phyloP scores from a whole-genome alignment of 257 asterid genomes.

The Capsicum chinense region DNA sequence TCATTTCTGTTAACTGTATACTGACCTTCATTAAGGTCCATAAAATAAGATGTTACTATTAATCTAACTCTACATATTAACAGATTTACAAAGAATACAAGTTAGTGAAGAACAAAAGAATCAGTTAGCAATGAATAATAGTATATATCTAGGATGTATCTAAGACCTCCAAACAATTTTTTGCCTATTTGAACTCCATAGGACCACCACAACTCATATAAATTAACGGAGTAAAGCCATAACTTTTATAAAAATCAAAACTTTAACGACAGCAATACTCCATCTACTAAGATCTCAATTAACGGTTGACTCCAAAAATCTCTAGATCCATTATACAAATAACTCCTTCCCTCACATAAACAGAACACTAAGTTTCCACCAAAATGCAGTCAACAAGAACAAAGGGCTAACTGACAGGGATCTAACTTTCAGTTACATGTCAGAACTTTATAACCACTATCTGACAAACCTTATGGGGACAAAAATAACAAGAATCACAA shows the following conservation, averaged over 20 bases:
- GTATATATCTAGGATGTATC: neutral
- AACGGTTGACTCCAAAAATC: slow-evolving; percentile 24
- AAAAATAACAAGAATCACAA: neutral
- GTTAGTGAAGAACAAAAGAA: slow-evolving; percentile 29
- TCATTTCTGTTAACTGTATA: slow-evolving; percentile 28
- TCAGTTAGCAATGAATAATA: slow-evolving; percentile 22
- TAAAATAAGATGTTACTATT: neutral
- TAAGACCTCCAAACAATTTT: neutral
- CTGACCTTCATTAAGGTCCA: slow-evolving; percentile 31
- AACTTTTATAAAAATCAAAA: neutral
- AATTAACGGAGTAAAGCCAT: slow-evolving; percentile 28
- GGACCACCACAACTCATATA: neutral
- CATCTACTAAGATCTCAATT: slow-evolving; percentile 23
- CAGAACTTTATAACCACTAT: neutral
- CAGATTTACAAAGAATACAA: slow-evolving; percentile 30
- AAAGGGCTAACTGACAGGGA: slow-evolving; percentile 1
- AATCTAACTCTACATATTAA: slow-evolving; percentile 30
- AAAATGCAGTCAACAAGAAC: slow-evolving; percentile 21
- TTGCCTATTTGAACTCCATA: slow-evolving; percentile 26
- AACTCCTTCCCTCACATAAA: neutral
- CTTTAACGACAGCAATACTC: slow-evolving; percentile 18
- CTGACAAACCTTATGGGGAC: slow-evolving; percentile 5
- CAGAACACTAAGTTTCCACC: neutral
- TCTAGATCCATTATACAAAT: slow-evolving; percentile 18
- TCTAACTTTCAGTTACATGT: slow-evolving; percentile 33